These are phyloP conservation scores for Calocybe indica DNA, from an alignment of 768 basidiomycete genomes.

Conservation along the genomic window DNA sequence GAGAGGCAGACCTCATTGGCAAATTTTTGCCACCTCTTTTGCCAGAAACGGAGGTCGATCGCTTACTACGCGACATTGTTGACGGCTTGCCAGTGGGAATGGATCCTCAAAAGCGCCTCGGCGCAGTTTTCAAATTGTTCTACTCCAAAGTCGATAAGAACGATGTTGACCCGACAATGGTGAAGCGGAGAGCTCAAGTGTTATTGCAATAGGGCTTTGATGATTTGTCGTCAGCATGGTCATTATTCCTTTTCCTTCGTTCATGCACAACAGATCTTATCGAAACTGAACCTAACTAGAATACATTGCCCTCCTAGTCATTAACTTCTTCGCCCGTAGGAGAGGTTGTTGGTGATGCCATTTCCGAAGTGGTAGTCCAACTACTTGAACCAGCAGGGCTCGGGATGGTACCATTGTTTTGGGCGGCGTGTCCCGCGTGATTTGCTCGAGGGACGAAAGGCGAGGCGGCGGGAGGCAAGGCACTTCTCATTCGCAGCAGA, in stretches of 20 bases:
- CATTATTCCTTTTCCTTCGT: too few species aligned
- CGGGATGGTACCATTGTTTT: not conserved
- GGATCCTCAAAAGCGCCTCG: slow-evolving; percentile 31
- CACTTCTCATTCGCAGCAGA: slow-evolving; percentile 67
- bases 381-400: not conserved
- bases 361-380: too few species aligned
- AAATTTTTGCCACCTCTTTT: slow-evolving; percentile 57
- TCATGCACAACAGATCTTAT: too few species aligned
- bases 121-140: slow-evolving; percentile 56
- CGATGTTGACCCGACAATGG: slow-evolving; percentile 48
- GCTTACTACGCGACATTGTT: slow-evolving; percentile 37
- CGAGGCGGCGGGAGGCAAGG: slow-evolving; percentile 41
- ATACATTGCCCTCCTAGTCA: too few species aligned
- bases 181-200: slow-evolving; percentile 44
- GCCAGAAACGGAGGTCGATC: slow-evolving; percentile 49
- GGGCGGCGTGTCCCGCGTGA: slow-evolving; percentile 6
- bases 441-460: slow-evolving; percentile 7
- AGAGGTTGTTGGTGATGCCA: too few species aligned
- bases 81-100: slow-evolving; percentile 18
- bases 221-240: too few species aligned
- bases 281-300: too few species aligned
- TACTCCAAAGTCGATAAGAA: slow-evolving; percentile 57
- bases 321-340: too few species aligned
- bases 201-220: slow-evolving; percentile 17
- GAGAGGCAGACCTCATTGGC: slow-evolving; percentile 50